Base-by-base conservation (phyloP, 192 early-diverging fungal genomes). In the Backusella australiensis region DNA sequence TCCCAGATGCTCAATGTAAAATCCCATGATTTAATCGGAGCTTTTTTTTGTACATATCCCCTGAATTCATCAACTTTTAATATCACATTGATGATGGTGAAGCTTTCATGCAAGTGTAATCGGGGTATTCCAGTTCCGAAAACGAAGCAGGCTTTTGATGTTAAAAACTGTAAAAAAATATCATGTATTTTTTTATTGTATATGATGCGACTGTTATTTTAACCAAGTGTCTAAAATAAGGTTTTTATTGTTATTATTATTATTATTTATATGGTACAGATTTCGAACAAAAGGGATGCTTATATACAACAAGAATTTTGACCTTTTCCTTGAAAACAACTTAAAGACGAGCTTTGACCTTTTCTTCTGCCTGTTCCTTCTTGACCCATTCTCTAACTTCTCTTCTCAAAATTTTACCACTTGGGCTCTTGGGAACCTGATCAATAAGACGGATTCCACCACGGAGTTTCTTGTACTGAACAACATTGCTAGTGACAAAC, bases 341-440 rank as follows among this genome's bases (percentile, higher is more conserved):
- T 34, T 68, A 68, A 9, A 68, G 35, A 9, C 34, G 6, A 36
- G 67, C 67, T 2, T 35, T 34, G 9, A 21, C 15, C 1, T 12
- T n/a, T 9, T 63, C 56, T 63, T 63, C 23, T 63, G 56, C 5
- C 67, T 76, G 19, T 56, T 82, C 78, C 21, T 80, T 52, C 38
- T 68, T 80, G 34, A 71, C 39, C 74, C 66, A 70, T 44, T 76
- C 76, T 68, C 89, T 87, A 59, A 97, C 80, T n/a, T 91, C 87
- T 23, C 86, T 84, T 63, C 95, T 86, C 81, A 98, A 84, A 67
- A 97, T 95, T 82, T 97, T 97, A 52, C 95, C 96, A 7, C 91
- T 87, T 0, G 93, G 87, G 73, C 90, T 90, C 78, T 95, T 94
- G 41, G 94, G 95, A 41, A 97, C 89, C 34, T 75, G 82, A 14